These are phyloP conservation scores for Magnolia officinalis DNA, from an alignment of 164 flowering plant species.

Conservation along the genomic window DNA sequence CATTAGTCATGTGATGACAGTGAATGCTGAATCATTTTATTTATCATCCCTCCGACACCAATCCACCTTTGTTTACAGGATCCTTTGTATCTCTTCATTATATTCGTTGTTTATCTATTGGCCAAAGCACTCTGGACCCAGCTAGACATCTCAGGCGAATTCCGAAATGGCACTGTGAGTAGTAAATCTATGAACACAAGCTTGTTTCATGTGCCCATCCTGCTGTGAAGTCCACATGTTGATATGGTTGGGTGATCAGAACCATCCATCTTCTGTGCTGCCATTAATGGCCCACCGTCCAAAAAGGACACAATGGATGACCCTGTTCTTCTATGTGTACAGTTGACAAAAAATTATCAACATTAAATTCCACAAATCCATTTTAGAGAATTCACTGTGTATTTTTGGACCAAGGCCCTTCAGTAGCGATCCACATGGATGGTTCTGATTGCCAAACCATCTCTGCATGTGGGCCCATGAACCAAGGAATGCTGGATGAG, in stretches of 20 bases:
- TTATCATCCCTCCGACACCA: constrained; percentile 1
- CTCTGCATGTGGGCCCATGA: not conserved
- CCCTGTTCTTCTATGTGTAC: not conserved
- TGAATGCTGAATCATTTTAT: not conserved
- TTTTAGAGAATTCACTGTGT: not conserved
- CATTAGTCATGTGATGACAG: not conserved
- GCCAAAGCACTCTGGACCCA: constrained; percentile 85
- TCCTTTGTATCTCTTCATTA: constrained; percentile 65
- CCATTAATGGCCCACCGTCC: not conserved
- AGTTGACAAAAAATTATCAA: not conserved
- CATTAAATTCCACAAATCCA: not conserved
- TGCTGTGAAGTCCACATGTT: not conserved
- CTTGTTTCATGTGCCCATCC: not conserved
- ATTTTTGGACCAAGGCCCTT: not conserved
- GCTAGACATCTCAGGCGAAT: constrained; percentile 69
- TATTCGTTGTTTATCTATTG: constrained; percentile 66
- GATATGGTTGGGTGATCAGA: not conserved
- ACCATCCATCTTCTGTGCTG: not conserved
- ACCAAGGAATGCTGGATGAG: not conserved
- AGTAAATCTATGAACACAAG: constrained; percentile 3
- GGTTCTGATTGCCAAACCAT: not conserved
- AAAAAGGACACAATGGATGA: not conserved
- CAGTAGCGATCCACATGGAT: not conserved
- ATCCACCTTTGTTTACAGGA: constrained; percentile 44
- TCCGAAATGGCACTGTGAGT: constrained; percentile 91